phyloP scores from a whole-genome alignment of 2,329 filamentous ascomycete species.

The Hansfordia pulvinata region DNA sequence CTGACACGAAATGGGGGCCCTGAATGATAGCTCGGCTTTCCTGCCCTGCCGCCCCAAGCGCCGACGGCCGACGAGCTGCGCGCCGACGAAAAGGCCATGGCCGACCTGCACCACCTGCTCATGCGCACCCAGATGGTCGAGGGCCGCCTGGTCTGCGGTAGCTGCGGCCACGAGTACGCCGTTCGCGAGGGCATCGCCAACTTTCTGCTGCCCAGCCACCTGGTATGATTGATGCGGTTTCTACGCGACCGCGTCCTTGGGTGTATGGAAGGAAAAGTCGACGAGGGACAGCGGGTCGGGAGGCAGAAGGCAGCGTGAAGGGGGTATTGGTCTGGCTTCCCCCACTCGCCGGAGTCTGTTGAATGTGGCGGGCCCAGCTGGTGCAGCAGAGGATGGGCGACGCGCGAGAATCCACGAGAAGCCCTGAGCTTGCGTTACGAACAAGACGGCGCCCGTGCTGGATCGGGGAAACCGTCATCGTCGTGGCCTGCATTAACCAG shows the following conservation, averaged over 20 bases:
- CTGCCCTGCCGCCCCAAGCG: constrained; percentile 50
- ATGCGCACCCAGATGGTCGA: constrained; percentile 83
- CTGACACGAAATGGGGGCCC: constrained; percentile 1
- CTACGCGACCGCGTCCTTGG: neutral
- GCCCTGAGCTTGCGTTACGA: too few relatives aligned
- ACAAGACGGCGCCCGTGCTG: too few relatives aligned
- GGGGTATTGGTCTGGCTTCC: too few relatives aligned
- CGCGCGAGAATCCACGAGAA: too few relatives aligned
- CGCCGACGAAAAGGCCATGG: constrained; percentile 54
- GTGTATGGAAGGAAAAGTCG: constrained; percentile 1
- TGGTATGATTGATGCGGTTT: constrained; percentile 42
- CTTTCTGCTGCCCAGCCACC: constrained; percentile 83
- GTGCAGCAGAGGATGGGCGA: too few relatives aligned
- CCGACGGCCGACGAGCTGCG: constrained; percentile 49
- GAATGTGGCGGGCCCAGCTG: too few relatives aligned
- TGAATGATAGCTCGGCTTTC: constrained; percentile 57
- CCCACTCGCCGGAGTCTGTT: too few relatives aligned
- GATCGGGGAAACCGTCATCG: too few relatives aligned
- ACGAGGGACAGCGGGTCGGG: too few relatives aligned
- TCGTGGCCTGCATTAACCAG: too few relatives aligned
- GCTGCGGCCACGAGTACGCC: constrained; percentile 86
- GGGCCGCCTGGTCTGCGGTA: constrained; percentile 79
- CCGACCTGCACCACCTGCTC: constrained; percentile 68
- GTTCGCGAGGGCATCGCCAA: constrained; percentile 96
- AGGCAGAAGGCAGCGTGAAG: too few relatives aligned